Base-by-base conservation (phyloP, 805 yeast genomes). In the Saturnispora silvae region DNA sequence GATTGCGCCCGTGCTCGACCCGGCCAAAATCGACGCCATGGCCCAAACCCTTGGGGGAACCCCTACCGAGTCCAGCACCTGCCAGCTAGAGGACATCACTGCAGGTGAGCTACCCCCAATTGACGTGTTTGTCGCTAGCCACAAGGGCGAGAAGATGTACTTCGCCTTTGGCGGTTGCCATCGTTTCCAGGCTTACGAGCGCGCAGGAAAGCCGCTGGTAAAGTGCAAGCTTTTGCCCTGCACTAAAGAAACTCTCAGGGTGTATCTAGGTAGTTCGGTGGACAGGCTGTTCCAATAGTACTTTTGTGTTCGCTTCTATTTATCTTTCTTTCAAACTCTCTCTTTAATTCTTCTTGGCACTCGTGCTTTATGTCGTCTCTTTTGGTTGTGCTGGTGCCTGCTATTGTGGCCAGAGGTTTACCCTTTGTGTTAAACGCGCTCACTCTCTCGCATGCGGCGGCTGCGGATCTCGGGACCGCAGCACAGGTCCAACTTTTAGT, bases 121-220 rank as follows among this genome's bases (percentile, higher is more conserved):
- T 13, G 95, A 84, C 55, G 85, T 84, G 0, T 58, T 84, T 44
- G 66, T 68, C 26, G 81, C 83, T 2, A 64, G 77, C 30, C 80
- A 79, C 29, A 54, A 68, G 6, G 89, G 84, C 2, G 59, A 70
- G 34, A 65, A 58, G 26, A 68, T 68, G 53, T 83, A 78, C 51
- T 83, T 81, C 57, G 94, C 87, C 1, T 84, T 84, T 58, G 95
- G 95, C 5, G 95, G 95, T 0, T 84, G 95, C 52, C 95, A 84
- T 52, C 59, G 95, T 44, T 79, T 84, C 47, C 94, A 84, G 54
- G 94, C 94, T 0, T 85, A 85, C 52, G 92, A 83, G 40, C 65
- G 63, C 28, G 61, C 65, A 2, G 68, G 66, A 22, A 52, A 57
- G 3, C 53, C 57, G 18, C 48, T 68, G 60, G 94, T 85, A 8